Base-by-base conservation (phyloP, 148 eudicot species). In the Persicaria maculosa region DNA sequence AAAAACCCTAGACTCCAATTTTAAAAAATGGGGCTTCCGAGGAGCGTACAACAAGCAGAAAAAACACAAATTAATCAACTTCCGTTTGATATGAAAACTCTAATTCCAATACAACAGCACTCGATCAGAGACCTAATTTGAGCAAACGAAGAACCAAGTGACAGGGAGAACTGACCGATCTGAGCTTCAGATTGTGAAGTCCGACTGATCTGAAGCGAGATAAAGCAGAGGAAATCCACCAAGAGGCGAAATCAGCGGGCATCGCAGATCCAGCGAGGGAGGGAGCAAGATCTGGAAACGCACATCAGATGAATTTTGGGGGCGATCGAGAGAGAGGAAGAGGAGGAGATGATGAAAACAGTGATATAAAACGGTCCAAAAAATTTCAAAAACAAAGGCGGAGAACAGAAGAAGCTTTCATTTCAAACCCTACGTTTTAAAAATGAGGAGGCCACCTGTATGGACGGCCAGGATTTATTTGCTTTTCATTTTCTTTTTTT, bases 391-490 rank as follows among this genome's bases (percentile, higher is more conserved):
- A 75, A 6, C 46, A 54, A 73, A 74, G 76, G 79, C 72, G 81
- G 83, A 82, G 74, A 75, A 72, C 43, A 72, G 54, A 54, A 53
- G 50, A 54, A 53, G 50, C 54, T 50, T 48, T 44, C 31, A 71
- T 50, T 22, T 47, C 52, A 59, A 48, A 50, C 55, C 53, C 53
- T 65, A 59, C 53, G 64, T 48, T 61, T 64, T 40, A 31, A 52
- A 65, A 71, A 15, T 19, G 54, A 58, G 19, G 54, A 20, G 68
- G 50, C 62, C 58, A 67, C 72, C 53, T 15, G 15, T 54, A 50
- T 75, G 80, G 80, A 82, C 85, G 85, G 82, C 74, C 77, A 47
- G 50, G 64, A 82, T 72, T 71, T 4, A 72, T 40, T 48, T 40
- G 6, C 9, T 4, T 40, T 65, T 45, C 70, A 40, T 65, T 65